These are phyloP conservation scores for Lagenidium giganteum DNA, from an alignment of 352 stramenopile genomes.

Conservation along the genomic window DNA sequence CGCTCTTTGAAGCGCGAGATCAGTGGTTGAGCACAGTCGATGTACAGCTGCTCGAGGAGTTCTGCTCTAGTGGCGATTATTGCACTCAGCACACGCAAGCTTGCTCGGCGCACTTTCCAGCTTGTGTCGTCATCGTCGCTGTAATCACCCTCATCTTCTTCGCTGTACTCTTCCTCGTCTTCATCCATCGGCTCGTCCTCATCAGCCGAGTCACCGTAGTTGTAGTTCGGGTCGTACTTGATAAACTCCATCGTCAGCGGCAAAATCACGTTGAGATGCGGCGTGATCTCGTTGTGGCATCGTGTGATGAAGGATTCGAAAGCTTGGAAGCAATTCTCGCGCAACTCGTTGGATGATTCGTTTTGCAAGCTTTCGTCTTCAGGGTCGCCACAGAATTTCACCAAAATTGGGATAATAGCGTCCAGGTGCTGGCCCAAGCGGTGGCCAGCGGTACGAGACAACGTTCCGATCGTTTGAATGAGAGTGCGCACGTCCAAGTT, in stretches of 20 bases:
- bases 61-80: conserved; percentile 89
- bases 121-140: conserved; percentile 93
- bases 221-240: conserved; percentile 99
- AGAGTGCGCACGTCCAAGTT: conserved; percentile 86
- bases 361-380: conserved; percentile 92
- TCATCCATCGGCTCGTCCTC: conserved; percentile 85
- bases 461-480: conserved; percentile 97
- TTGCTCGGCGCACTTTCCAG: conserved; percentile 96
- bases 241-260: conserved; percentile 90
- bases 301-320: conserved; percentile 97
- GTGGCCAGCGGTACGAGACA: conserved; percentile 95
- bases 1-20: conserved; percentile 94
- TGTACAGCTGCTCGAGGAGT: conserved; percentile 81
- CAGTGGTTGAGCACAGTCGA: conserved; percentile 73
- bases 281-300: conserved; percentile 94
- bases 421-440: conserved; percentile 94
- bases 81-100: conserved; percentile 89
- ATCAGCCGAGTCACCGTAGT: conserved; percentile 93
- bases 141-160: conserved; percentile 85
- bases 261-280: conserved; percentile 92
- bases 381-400: conserved; percentile 91
- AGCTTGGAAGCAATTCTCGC: conserved; percentile 97
- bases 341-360: conserved; percentile 92
- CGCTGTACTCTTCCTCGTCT: conserved; percentile 76
- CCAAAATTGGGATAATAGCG: conserved; percentile 95